Evolutionary conservation across 805 yeast species (phyloP), one percentile per base, ranked within the genome.

Genomic region (Lipomyces japonicus): DNA sequence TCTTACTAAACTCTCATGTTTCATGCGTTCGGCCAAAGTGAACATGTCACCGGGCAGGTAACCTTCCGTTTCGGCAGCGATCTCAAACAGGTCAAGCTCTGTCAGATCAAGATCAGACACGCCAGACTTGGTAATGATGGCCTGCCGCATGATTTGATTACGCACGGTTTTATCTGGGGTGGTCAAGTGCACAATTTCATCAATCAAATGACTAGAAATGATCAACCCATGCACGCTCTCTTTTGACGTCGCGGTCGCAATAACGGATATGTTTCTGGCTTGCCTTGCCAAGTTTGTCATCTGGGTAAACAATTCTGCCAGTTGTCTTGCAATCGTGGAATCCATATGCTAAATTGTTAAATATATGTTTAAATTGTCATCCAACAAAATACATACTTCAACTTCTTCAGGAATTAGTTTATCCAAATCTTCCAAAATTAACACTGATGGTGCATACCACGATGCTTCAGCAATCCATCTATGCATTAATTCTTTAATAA

Each of bases 1-100:
- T 18, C 67, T 46, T 14, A 68, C 51, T n/a, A 66, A 43, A 9
- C 63, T 46, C 39, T 68, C 68, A 44, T 68, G 68, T 40, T 63
- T 58, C 3, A 69, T 77, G 58, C 95, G 75, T 55, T 86, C 95
- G 28, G 79, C 75, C 9, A 91, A 69, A 3, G 79, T 77, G 67
- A 81, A 79, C 51, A 91, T 64, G 65, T 91, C 98, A 23, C 81
- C 79, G 0, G 97, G 95, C 25, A 86, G 77, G 64, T 83, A 91
- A 0, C 97, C 97, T 60, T 91, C 97, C 0, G 95, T 85, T 46
- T 82, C 91, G 4, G 64, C 55, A 0, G 83, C 75, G 26, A 83
- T 67, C 55, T 81, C 83, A 23, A 75, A 68, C 9, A 76, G 50
- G 39, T 76, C 72, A 49, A 80, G 19, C 23, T 45, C 18, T 10